Conservation (phyloP, 306 rosid species). For the Quercus bicolor region DNA sequence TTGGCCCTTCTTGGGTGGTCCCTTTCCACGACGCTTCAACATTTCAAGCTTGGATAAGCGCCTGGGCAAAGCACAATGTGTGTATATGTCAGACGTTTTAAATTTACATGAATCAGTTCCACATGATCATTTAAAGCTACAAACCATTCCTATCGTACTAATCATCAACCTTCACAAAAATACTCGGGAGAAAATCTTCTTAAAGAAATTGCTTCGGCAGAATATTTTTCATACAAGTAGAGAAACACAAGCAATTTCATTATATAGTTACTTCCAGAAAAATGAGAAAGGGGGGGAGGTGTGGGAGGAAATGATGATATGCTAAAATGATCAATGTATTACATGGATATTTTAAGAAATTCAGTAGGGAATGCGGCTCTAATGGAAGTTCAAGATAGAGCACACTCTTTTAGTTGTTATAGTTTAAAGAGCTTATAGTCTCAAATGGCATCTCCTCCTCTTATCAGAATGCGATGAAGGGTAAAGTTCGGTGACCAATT, state of each 20-base stretch:
- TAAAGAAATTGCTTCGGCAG: too few species aligned
- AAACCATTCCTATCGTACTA: not conserved
- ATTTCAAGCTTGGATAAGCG: conserved; percentile 82
- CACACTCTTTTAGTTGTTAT: not conserved
- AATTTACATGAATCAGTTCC: conserved; percentile 1
- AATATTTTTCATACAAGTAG: not conserved
- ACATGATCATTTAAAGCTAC: not conserved
- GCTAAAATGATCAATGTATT: not conserved
- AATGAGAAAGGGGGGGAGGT: too few species aligned
- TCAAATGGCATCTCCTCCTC: not conserved
- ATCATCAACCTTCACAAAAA: conserved; percentile 19
- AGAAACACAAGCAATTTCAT: not conserved
- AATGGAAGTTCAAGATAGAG: not conserved
- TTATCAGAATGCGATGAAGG: not conserved
- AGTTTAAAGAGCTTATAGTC: not conserved
- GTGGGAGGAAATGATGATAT: not conserved
- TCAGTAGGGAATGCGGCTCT: not conserved
- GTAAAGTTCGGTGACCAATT: not conserved
- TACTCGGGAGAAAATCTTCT: not conserved
- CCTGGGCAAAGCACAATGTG: conserved; percentile 34
- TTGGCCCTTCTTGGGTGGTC: conserved; percentile 88
- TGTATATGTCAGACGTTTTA: conserved; percentile 2
- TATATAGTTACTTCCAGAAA: too few species aligned
- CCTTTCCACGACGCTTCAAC: conserved; percentile 94
- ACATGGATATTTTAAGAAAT: not conserved